Evolutionary conservation across 2,329 filamentous ascomycete species (phyloP).

Genomic region (Calonectria multiphialidica): DNA sequence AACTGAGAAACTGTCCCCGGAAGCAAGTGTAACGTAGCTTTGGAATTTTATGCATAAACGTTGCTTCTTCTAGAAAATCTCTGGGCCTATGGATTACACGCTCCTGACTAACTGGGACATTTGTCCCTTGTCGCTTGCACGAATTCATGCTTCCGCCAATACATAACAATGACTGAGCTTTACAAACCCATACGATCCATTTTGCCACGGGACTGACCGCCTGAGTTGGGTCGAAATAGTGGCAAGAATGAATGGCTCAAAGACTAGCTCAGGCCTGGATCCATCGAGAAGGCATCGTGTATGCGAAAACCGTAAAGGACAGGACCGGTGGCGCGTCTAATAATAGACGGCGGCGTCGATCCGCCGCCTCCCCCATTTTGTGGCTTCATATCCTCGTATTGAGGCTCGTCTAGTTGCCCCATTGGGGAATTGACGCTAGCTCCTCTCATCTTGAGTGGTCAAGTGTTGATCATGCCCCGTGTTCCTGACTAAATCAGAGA

Average conservation of each 20-base stretch:
- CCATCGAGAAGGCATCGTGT: not conserved
- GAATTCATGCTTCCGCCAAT: not conserved
- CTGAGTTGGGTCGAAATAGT: not conserved
- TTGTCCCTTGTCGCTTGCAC: not conserved
- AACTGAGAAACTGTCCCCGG: not conserved
- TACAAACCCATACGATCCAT: not conserved
- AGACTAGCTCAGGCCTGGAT: not conserved
- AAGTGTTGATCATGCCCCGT: not conserved
- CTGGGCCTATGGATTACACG: not conserved
- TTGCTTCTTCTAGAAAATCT: not conserved
- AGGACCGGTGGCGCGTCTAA: not conserved
- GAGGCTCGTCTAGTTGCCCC: not conserved
- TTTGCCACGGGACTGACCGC: too few relatives aligned
- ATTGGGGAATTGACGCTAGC: not conserved
- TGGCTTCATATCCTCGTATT: not conserved
- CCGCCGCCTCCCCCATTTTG: not conserved
- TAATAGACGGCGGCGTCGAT: not conserved
- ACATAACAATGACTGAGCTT: not conserved
- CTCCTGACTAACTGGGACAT: not conserved
- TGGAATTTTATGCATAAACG: not conserved
- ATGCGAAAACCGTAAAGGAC: conserved; percentile 3
- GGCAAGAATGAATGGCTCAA: not conserved
- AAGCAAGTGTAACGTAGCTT: not conserved
- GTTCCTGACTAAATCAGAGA: not conserved
- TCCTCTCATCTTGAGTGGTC: not conserved